A percentile compares a stretch with the other conserved stretches of the same genome.
Conservation (phyloP, 2,329 filamentous ascomycete species). For the Curvularia sp. region DNA sequence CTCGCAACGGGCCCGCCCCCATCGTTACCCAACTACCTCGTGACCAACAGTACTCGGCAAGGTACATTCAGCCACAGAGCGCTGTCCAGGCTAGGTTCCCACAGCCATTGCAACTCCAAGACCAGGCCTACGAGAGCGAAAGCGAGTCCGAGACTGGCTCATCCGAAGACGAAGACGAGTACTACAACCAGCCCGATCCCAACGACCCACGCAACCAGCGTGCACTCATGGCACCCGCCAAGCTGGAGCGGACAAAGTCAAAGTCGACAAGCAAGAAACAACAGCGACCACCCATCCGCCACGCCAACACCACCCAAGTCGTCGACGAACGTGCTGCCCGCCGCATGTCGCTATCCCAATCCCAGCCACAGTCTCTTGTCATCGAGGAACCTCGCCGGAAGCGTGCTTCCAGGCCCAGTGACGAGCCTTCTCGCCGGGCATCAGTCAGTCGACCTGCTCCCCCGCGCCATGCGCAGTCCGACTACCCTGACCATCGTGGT, state of each 20-base stretch:
- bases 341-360: conserved; percentile 10
- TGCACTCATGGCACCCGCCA: conserved; percentile 38
- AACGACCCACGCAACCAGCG: conserved; percentile 16
- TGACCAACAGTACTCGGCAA: conserved; percentile 37
- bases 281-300: conserved; percentile 35
- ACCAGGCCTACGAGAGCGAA: conserved; percentile 21
- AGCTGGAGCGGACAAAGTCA: conserved; percentile 20
- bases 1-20: conserved; percentile 26
- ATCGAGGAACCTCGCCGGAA: conserved; percentile 23
- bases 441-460: conserved; percentile 45
- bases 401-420: conserved; percentile 23
- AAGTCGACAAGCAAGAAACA: conserved; percentile 12
- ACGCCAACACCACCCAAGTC: conserved; percentile 36
- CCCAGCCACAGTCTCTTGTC: conserved; percentile 23
- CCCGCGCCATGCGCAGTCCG: conserved; percentile 42
- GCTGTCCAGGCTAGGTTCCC: conserved; percentile 14
- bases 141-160: conserved; percentile 24
- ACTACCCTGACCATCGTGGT: conserved; percentile 34
- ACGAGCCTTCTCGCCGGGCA: conserved; percentile 28
- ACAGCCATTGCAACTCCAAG: conserved; percentile 17
- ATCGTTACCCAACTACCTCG: conserved; percentile 35
- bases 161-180: conserved; percentile 24
- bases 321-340: conserved; percentile 19
- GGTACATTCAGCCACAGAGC: conserved; percentile 30
- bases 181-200: conserved; percentile 23